phyloP scores from a whole-genome alignment of 805 yeast genomes.

The Candida michaelii region DNA sequence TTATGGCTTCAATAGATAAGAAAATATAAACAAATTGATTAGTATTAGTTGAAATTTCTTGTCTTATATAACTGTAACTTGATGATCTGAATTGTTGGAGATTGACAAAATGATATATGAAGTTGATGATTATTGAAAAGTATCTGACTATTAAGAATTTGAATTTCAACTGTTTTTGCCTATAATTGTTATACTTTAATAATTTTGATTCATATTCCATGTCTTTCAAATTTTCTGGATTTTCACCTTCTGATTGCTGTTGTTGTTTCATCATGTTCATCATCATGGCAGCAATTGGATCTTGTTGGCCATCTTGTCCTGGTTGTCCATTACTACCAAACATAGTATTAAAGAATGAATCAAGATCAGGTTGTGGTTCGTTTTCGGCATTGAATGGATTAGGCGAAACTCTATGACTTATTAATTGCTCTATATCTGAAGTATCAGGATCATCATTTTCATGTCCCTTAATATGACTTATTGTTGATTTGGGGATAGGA shows the following conservation, averaged over 20 bases:
- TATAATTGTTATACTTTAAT: constrained; percentile 29
- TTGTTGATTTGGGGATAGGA: too few relatives aligned
- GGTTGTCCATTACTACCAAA: constrained; percentile 18
- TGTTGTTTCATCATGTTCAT: constrained; percentile 17
- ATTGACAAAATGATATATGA: constrained; percentile 33
- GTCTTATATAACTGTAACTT: constrained; percentile 27
- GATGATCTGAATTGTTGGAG: constrained; percentile 21
- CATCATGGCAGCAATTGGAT: constrained; percentile 37
- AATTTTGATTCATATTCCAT: constrained; percentile 29
- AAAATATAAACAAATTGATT: constrained; percentile 27
- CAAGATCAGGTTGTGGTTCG: constrained; percentile 26
- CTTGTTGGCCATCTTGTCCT: constrained; percentile 13
- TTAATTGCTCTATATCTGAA: constrained; percentile 32
- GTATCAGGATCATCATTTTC: constrained; percentile 40
- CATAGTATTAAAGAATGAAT: constrained; percentile 32
- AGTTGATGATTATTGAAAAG: constrained; percentile 26
- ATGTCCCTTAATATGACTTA: constrained; percentile 11
- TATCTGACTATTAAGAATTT: constrained; percentile 33
- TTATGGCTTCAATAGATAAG: constrained; percentile 30
- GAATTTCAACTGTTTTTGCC: constrained; percentile 32
- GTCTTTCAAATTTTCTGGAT: constrained; percentile 18
- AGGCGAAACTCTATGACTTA: constrained; percentile 15
- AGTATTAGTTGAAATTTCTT: constrained; percentile 11
- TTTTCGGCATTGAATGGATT: constrained; percentile 2
- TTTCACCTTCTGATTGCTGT: constrained; percentile 12